Evolutionary conservation across 1,284 basidiomycete genomes (phyloP).

Genomic region (Ustilago cynodontis): DNA sequence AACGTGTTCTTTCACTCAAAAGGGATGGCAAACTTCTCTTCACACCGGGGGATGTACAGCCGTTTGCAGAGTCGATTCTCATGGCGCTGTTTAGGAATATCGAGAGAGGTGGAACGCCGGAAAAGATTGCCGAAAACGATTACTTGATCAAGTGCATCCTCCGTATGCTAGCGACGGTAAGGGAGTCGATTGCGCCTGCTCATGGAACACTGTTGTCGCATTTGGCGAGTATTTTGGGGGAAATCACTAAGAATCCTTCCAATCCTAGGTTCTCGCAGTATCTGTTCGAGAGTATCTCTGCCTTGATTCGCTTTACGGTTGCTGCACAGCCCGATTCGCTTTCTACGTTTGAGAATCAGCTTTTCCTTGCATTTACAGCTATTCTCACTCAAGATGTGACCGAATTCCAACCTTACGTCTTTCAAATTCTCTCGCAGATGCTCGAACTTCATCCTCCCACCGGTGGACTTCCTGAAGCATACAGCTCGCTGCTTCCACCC

Average conservation of each 20-base stretch:
- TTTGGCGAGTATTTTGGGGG: conserved; percentile 83
- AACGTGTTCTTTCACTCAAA: conserved; percentile 81
- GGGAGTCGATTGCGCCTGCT: conserved; percentile 79
- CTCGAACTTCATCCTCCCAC: conserved; percentile 79
- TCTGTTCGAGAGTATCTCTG: conserved; percentile 94
- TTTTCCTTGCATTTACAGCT: conserved; percentile 85
- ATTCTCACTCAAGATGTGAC: conserved; percentile 91
- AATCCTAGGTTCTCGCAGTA: conserved; percentile 98
- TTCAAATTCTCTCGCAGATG: conserved; percentile 96
- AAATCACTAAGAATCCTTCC: conserved; percentile 93
- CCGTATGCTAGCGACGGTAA: conserved; percentile 90
- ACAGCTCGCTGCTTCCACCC: conserved; percentile 83
- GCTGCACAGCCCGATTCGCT: conserved; percentile 77
- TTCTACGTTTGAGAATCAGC: conserved; percentile 80
- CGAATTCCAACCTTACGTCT: conserved; percentile 98
- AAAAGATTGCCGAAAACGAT: conserved; percentile 97
- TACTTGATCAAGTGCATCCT: conserved; percentile 98
- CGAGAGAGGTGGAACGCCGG: conserved; percentile 83
- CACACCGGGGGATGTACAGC: conserved; percentile 84
- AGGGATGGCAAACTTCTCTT: conserved; percentile 75
- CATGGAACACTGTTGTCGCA: conserved; percentile 80
- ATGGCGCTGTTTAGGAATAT: conserved; percentile 84
- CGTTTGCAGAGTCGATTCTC: conserved; percentile 82
- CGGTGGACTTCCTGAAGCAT: conserved; percentile 78
- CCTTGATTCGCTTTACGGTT: conserved; percentile 84